A percentile compares a stretch with the other conserved stretches of the same genome.
phyloP scores from a whole-genome alignment of 257 asterid genomes.

The Rhazya stricta region DNA sequence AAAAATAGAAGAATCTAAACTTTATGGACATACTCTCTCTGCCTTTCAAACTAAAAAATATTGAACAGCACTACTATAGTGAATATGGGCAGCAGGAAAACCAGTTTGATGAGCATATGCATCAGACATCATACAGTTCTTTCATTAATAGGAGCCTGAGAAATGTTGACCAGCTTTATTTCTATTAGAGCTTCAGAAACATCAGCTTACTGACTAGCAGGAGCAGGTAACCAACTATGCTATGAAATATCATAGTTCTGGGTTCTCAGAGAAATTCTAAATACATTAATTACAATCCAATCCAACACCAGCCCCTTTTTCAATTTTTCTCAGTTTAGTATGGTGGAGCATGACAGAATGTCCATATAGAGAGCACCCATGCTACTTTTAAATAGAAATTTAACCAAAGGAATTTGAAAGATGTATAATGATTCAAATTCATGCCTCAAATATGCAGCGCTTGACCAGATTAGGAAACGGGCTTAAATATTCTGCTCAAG shows the following conservation, averaged over 20 bases:
- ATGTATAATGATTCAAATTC: background rate
- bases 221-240: background rate
- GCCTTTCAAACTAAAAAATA: background rate
- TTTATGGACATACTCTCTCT: too few relatives aligned
- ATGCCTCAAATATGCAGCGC: background rate
- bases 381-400: background rate
- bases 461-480: background rate
- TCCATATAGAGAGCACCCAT: background rate
- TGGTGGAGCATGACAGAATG: too few relatives aligned
- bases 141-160: background rate
- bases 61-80: background rate
- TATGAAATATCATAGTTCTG: background rate
- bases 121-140: background rate
- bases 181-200: background rate
- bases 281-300: too few relatives aligned
- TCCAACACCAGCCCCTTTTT: too few relatives aligned
- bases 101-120: background rate
- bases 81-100: background rate
- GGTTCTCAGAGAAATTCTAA: background rate
- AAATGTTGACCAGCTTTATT: background rate
- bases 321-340: too few relatives aligned
- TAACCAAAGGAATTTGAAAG: background rate
- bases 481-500: background rate
- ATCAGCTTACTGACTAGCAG: background rate
- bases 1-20: background rate